These are phyloP conservation scores for Jaltomata sinuosa DNA, from an alignment of 257 asterid species.

Conservation along the genomic window DNA sequence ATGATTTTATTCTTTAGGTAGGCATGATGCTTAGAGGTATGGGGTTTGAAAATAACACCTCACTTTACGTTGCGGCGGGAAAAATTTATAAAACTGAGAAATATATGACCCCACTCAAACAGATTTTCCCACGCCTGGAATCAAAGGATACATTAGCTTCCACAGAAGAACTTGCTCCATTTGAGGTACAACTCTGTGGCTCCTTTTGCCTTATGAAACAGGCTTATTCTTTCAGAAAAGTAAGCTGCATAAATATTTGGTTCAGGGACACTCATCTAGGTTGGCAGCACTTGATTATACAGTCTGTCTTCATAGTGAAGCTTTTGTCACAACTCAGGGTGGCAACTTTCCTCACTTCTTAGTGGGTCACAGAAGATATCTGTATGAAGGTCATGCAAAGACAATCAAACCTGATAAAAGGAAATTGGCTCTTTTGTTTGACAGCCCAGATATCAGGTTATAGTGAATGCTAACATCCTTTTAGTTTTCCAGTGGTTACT, in stretches of 20 bases:
- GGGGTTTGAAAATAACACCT: conserved; percentile 89
- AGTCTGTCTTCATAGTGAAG: conserved; percentile 95
- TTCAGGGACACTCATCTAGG: conserved; percentile 90
- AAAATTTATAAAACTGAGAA: conserved; percentile 79
- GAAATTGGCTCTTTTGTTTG: conserved; percentile 76
- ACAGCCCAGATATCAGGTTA: conserved; percentile 70
- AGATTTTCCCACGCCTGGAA: conserved; percentile 81
- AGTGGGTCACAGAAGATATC: conserved; percentile 93
- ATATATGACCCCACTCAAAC: conserved; percentile 91
- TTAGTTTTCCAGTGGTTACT: background rate
- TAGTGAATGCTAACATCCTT: background rate
- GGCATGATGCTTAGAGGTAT: conserved; percentile 98
- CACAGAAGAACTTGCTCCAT: conserved; percentile 72
- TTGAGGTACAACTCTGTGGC: conserved; percentile 34
- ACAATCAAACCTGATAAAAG: conserved; percentile 93
- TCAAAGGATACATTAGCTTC: conserved; percentile 79
- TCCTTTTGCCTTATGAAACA: background rate
- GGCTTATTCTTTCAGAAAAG: background rate
- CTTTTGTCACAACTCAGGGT: conserved; percentile 88
- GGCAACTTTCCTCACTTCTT: conserved; percentile 98
- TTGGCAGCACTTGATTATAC: conserved; percentile 98
- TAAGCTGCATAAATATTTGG: background rate
- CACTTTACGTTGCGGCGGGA: conserved; percentile 90
- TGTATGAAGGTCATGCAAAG: conserved; percentile 78
- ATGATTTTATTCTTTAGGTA: conserved; percentile 42